phyloP scores from a whole-genome alignment of 1,284 basidiomycete species.

The Naganishia liquefaciens region DNA sequence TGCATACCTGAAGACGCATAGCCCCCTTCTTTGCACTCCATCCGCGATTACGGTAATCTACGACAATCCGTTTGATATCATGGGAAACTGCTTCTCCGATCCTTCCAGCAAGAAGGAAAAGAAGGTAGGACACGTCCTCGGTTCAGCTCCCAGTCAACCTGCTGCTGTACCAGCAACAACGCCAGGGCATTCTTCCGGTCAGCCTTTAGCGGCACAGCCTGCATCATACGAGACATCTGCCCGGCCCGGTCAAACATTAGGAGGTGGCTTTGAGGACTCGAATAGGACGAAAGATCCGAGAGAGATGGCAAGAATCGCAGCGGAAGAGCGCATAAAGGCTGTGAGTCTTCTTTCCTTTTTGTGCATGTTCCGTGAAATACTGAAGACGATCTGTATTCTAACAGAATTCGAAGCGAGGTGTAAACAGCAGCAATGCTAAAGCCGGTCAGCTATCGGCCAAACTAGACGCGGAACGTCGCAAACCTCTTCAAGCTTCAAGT shows the following conservation, averaged over 20 bases:
- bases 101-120: slow-evolving; percentile 39
- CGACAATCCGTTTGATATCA: slow-evolving; percentile 19
- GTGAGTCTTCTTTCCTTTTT: slow-evolving; percentile 39
- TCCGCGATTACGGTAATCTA: too few relatives aligned
- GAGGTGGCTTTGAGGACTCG: slow-evolving; percentile 32
- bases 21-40: not conserved
- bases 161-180: slow-evolving; percentile 2
- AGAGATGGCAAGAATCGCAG: slow-evolving; percentile 46
- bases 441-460: slow-evolving; percentile 49
- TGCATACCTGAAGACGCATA: not conserved
- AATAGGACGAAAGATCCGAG: slow-evolving; percentile 40
- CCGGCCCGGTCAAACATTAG: slow-evolving; percentile 26
- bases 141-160: slow-evolving; percentile 39
- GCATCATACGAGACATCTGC: not conserved
- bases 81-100: slow-evolving; percentile 55
- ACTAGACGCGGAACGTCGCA: slow-evolving; percentile 44
- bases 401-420: slow-evolving; percentile 43
- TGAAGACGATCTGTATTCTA: not conserved
- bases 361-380: not conserved
- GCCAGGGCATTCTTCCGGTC: slow-evolving; percentile 15
- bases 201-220: not conserved
- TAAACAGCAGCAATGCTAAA: slow-evolving; percentile 46
- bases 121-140: slow-evolving; percentile 46
- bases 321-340: slow-evolving; percentile 49
- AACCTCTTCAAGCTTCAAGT: slow-evolving; percentile 20